Percentiles rank a stretch among this genome's conserved stretches.
These are phyloP conservation scores for Nymphaea colorata DNA, from an alignment of 164 flowering plant species.

Conservation along the genomic window DNA sequence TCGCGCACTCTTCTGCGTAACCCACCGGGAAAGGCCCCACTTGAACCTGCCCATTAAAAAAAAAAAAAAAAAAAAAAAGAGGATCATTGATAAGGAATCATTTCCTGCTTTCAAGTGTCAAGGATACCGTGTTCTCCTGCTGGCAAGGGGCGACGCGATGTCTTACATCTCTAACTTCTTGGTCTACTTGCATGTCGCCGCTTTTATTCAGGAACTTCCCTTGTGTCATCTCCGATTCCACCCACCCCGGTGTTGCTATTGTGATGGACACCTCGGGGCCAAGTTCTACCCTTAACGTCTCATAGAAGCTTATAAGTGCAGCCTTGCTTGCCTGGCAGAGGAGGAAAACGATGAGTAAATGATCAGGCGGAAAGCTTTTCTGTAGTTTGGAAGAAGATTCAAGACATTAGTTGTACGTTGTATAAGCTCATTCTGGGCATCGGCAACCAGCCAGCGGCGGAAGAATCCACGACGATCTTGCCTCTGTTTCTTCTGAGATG, in stretches of 20 bases:
- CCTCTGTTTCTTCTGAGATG: slow-evolving; percentile 35
- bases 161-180: slow-evolving; percentile 42
- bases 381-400: not conserved
- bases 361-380: not conserved
- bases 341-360: not conserved
- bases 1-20: slow-evolving; percentile 19
- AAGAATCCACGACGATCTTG: slow-evolving; percentile 28
- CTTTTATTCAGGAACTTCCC: slow-evolving; percentile 26
- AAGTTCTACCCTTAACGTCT: slow-evolving; percentile 44
- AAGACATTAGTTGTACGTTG: slow-evolving; percentile 11
- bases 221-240: slow-evolving; percentile 41
- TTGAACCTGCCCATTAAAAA: slow-evolving; percentile 17
- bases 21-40: slow-evolving; percentile 23
- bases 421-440: slow-evolving; percentile 25
- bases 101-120: too few species aligned
- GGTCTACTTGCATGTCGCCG: slow-evolving; percentile 26
- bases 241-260: slow-evolving; percentile 47
- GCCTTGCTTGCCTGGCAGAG: slow-evolving; percentile 63
- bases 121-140: too few species aligned
- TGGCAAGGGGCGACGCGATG: not conserved
- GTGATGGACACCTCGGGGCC: slow-evolving; percentile 31
- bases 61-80: not conserved
- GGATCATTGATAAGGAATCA: not conserved
- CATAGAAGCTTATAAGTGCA: slow-evolving; percentile 34
- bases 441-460: slow-evolving; percentile 27